A percentile compares a stretch with the other conserved stretches of the same genome.
Evolutionary conservation across 129 eudicot genomes (phyloP).

Genomic region (Oenanthe sinensis): DNA sequence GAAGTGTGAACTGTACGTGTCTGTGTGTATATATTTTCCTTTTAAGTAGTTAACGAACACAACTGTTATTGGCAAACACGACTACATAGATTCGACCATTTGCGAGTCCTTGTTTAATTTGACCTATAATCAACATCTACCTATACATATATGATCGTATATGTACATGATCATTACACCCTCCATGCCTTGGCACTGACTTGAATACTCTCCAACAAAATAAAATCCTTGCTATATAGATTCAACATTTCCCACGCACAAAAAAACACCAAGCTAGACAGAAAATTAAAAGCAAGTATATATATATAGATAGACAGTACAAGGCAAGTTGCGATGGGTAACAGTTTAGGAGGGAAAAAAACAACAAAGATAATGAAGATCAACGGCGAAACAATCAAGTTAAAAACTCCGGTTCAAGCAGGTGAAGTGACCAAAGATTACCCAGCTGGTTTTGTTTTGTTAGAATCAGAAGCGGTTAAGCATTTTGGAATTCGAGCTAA

Average conservation of each 20-base stretch:
- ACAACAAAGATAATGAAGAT: constrained; percentile 71
- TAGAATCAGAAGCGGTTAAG: constrained; percentile 72
- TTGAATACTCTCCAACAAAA: background rate
- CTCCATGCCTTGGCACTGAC: background rate
- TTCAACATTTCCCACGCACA: background rate
- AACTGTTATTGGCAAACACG: no score
- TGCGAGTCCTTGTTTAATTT: background rate
- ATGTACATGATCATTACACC: no score
- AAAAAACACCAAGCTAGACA: background rate
- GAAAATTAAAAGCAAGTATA: background rate
- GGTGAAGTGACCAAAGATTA: constrained; percentile 46
- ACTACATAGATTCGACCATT: background rate
- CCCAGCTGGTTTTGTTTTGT: constrained; percentile 56
- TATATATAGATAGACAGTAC: background rate
- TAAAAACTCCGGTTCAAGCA: constrained; percentile 73
- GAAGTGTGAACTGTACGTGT: no score
- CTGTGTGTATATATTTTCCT: no score
- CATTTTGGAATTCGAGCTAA: constrained; percentile 68
- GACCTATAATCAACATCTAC: background rate
- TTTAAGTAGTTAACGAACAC: no score
- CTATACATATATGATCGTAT: no score
- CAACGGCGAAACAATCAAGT: constrained; percentile 58
- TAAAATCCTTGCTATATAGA: background rate
- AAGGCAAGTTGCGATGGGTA: constrained; percentile 43
- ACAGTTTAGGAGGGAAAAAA: constrained; percentile 61